Evolutionary conservation across 1,284 basidiomycete genomes (phyloP).

Genomic region (Prillingera fragicola): DNA sequence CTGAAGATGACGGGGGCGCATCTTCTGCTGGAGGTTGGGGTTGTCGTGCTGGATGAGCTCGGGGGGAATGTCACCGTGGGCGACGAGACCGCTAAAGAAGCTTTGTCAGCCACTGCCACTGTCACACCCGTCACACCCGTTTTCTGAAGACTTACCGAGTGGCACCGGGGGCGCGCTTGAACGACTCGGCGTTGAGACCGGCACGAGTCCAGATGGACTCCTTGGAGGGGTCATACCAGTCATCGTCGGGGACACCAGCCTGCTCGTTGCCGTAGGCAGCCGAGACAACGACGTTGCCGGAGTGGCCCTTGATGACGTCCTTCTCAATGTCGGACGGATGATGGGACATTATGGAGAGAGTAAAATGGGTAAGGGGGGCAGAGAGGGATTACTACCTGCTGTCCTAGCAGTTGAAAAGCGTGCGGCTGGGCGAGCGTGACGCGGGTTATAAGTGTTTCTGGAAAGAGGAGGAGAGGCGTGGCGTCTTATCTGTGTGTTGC

Average conservation of each 20-base stretch:
- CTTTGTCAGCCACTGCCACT: neutral
- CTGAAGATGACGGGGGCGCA: constrained; percentile 45
- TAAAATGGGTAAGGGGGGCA: no score
- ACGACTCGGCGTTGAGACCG: constrained; percentile 47
- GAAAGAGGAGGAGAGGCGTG: no score
- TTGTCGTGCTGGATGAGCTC: constrained; percentile 32
- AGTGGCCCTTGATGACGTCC: constrained; percentile 1
- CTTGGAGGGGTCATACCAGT: constrained; percentile 46
- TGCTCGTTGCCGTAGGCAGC: neutral
- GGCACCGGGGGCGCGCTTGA: constrained; percentile 49
- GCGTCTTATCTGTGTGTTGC: no score
- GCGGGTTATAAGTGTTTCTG: no score
- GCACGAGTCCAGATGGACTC: constrained; percentile 45
- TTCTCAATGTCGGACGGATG: no score
- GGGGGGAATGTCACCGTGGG: constrained; percentile 32
- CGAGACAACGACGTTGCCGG: neutral
- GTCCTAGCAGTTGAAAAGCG: no score
- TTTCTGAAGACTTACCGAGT: constrained; percentile 27
- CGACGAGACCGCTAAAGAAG: constrained; percentile 25
- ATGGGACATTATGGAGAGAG: no score
- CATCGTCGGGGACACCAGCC: constrained; percentile 4
- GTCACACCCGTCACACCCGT: neutral
- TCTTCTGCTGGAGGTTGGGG: constrained; percentile 47
- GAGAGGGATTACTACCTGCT: no score
- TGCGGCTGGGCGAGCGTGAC: no score